Percentiles rank a stretch among this genome's conserved stretches.
phyloP scores from a whole-genome alignment of 768 basidiomycete species.

The Amanita subjunquillea region DNA sequence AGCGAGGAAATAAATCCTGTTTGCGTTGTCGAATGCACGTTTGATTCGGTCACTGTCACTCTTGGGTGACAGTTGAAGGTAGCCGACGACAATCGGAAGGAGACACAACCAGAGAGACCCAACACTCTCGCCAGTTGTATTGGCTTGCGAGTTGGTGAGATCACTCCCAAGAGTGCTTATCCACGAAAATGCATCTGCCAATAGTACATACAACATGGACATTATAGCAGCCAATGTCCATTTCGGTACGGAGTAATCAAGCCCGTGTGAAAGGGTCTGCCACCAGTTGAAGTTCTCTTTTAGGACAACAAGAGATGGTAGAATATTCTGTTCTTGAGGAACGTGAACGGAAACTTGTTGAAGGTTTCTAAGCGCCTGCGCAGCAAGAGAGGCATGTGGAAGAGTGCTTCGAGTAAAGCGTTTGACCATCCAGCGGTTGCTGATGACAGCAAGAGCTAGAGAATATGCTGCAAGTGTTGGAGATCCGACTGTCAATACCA shows the following conservation, averaged over 20 bases:
- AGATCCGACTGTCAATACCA: constrained; percentile 32
- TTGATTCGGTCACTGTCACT: too few relatives aligned
- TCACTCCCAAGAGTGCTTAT: constrained; percentile 8
- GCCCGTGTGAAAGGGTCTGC: constrained; percentile 18
- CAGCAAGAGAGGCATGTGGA: constrained; percentile 20
- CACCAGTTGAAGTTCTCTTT: constrained; percentile 34
- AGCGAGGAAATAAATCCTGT: too few relatives aligned
- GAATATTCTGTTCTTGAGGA: constrained; percentile 14
- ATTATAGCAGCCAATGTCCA: constrained; percentile 27
- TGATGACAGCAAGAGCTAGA: constrained; percentile 29
- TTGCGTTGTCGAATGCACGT: too few relatives aligned
- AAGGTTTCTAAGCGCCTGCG: constrained; percentile 24
- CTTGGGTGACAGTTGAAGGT: too few relatives aligned
- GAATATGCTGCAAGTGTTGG: constrained; percentile 37
- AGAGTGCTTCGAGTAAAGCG: constrained; percentile 19
- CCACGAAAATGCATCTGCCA: constrained; percentile 32
- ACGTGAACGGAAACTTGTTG: constrained; percentile 31
- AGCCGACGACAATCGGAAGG: too few relatives aligned
- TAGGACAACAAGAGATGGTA: constrained; percentile 32
- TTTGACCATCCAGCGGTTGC: constrained; percentile 28
- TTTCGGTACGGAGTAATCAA: constrained; percentile 24
- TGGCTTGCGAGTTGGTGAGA: constrained; percentile 6
- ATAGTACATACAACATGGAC: constrained; percentile 33
- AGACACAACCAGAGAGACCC: constrained; percentile 19
- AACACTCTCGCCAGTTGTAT: constrained; percentile 25